phyloP scores from a whole-genome alignment of 179 eudicot genomes.

The Beta lomatogona region DNA sequence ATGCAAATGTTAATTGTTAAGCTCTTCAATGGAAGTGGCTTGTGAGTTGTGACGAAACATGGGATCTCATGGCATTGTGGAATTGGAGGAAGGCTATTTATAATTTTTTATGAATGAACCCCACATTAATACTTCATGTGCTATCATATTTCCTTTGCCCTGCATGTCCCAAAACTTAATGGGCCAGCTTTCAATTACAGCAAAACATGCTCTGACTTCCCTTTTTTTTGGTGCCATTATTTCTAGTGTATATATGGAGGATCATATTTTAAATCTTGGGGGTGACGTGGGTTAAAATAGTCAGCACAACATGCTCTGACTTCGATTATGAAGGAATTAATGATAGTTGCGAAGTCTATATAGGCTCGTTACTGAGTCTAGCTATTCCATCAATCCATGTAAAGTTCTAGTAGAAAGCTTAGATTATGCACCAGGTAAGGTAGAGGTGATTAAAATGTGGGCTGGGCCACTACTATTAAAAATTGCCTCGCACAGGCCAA shows the following conservation, averaged over 20 bases:
- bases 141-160: conserved; percentile 4
- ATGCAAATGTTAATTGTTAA: conserved; percentile 19
- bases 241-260: no score
- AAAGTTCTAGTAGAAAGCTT: no score
- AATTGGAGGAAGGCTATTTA: no score
- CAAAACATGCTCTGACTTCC: conserved; percentile 32
- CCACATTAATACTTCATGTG: conserved; percentile 33
- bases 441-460: no score
- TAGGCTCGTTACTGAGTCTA: no score
- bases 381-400: no score
- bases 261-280: not conserved
- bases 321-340: conserved; percentile 6
- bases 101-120: not conserved
- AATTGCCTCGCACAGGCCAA: no score
- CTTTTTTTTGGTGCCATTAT: not conserved
- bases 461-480: no score
- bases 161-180: conserved; percentile 14
- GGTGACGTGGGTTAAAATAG: not conserved
- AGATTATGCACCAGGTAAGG: no score
- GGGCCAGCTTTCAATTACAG: conserved; percentile 18
- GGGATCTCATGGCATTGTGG: conserved; percentile 21
- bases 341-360: no score
- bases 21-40: conserved; percentile 14
- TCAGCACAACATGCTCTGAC: conserved; percentile 29
- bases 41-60: conserved; percentile 35